Conservation (phyloP, 2,329 filamentous ascomycete genomes). For the Shiraia bambusicola region DNA sequence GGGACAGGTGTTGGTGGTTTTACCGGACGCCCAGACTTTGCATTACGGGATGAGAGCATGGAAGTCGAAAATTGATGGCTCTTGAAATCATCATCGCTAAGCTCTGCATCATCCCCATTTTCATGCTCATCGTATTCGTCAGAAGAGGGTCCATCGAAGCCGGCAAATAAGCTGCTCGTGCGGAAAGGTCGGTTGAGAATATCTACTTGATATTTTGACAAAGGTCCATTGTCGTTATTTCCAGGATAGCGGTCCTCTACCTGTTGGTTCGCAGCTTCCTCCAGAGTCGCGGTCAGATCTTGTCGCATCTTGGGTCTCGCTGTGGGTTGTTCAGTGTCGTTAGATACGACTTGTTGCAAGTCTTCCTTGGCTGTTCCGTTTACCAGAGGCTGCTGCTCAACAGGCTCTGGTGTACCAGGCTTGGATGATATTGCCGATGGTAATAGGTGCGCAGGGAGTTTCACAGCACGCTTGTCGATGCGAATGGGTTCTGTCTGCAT, state of each 20-base stretch:
- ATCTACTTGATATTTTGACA: conserved; percentile 60
- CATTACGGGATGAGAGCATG: conserved; percentile 46
- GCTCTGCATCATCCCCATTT: conserved; percentile 63
- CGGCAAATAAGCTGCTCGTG: conserved; percentile 82
- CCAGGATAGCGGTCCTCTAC: conserved; percentile 70
- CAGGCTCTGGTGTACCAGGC: conserved; percentile 45
- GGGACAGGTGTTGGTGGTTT: conserved; percentile 46
- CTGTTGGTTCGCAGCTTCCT: conserved; percentile 28
- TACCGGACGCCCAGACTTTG: conserved; percentile 51
- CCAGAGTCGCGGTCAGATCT: conserved; percentile 33
- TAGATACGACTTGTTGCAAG: conserved; percentile 13
- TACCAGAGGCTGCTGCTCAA: conserved; percentile 8
- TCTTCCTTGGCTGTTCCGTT: conserved; percentile 16
- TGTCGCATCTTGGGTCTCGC: conserved; percentile 27
- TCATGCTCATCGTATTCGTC: conserved; percentile 45
- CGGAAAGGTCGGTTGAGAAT: conserved; percentile 67
- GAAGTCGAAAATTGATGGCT: conserved; percentile 47
- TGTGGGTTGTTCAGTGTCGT: conserved; percentile 13
- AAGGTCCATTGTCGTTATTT: conserved; percentile 77
- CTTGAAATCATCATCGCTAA: conserved; percentile 64
- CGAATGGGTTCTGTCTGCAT: conserved; percentile 92
- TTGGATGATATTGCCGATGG: conserved; percentile 71
- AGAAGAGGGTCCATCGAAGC: conserved; percentile 70
- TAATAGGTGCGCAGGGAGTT: conserved; percentile 74
- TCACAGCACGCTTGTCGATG: conserved; percentile 73